These are phyloP conservation scores for Komagataella mondaviorum DNA, from an alignment of 805 yeast species.

Conservation along the genomic window DNA sequence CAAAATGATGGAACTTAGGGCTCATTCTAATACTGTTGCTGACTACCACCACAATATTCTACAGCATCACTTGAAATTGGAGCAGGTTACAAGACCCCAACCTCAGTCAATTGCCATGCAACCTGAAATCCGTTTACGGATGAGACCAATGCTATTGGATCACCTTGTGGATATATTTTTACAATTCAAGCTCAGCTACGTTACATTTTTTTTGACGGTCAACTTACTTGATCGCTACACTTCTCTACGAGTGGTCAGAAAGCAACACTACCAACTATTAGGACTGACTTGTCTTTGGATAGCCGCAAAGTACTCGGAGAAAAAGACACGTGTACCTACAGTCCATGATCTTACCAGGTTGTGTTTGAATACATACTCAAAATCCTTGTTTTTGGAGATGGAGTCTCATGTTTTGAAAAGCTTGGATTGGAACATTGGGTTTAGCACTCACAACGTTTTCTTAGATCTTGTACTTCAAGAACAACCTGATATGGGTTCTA, in stretches of 20 bases:
- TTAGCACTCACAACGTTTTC: conserved; percentile 51
- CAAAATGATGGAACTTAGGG: conserved; percentile 4
- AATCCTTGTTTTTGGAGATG: conserved; percentile 46
- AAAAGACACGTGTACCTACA: conserved; percentile 44
- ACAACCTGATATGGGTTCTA: conserved; percentile 2
- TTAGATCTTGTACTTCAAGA: conserved; percentile 36
- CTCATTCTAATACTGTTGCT: conserved; percentile 4
- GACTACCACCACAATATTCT: conserved; percentile 4
- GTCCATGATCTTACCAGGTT: conserved; percentile 36
- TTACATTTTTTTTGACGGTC: conserved; percentile 23
- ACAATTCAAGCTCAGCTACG: conserved; percentile 15
- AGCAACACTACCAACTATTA: conserved; percentile 21
- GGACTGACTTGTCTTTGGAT: conserved; percentile 34
- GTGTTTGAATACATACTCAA: conserved; percentile 46
- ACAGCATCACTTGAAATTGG: conserved; percentile 15
- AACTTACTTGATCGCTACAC: conserved; percentile 25
- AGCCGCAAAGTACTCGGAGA: conserved; percentile 29
- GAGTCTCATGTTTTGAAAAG: conserved; percentile 54
- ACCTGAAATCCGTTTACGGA: conserved; percentile 7
- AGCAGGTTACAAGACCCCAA: conserved; percentile 13
- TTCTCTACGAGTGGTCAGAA: conserved; percentile 17
- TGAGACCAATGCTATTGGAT: conserved; percentile 14
- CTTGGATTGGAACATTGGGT: conserved; percentile 49
- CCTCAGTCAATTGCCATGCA: conserved; percentile 10
- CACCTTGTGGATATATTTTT: conserved; percentile 17